Conservation (phyloP, 495 filamentous ascomycete genomes). For the Aspergillus taichungensis region DNA sequence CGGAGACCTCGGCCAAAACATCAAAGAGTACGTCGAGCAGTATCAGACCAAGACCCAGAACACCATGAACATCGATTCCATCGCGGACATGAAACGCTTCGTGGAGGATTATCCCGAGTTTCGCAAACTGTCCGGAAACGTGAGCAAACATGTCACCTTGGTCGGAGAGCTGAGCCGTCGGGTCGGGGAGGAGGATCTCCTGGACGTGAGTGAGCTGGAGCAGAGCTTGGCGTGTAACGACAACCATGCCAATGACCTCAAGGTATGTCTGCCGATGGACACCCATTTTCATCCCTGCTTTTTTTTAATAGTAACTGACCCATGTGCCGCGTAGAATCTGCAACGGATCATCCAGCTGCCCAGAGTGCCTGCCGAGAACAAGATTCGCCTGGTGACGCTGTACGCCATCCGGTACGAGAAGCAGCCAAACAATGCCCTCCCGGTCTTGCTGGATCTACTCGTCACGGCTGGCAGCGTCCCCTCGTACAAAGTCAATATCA, state of each 20-base stretch:
- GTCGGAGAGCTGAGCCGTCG: constrained; percentile 86
- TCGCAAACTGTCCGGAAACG: constrained; percentile 90
- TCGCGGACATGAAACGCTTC: constrained; percentile 97
- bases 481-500: constrained; percentile 59
- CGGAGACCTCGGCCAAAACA: constrained; percentile 91
- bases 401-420: constrained; percentile 90
- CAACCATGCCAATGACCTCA: constrained; percentile 79
- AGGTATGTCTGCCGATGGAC: constrained; percentile 40
- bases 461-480: constrained; percentile 66
- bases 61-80: constrained; percentile 90
- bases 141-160: constrained; percentile 95
- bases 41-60: constrained; percentile 92
- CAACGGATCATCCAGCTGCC: constrained; percentile 76
- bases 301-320: not conserved
- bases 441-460: constrained; percentile 78
- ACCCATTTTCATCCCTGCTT: not conserved
- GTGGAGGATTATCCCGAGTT: constrained; percentile 99
- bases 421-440: constrained; percentile 68
- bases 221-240: constrained; percentile 96
- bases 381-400: constrained; percentile 78
- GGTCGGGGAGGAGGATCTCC: constrained; percentile 71
- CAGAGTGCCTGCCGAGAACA: constrained; percentile 64
- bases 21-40: constrained; percentile 97
- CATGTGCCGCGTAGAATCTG: constrained; percentile 47
- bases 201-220: constrained; percentile 94